Evolutionary conservation across 1,284 basidiomycete genomes (phyloP).

Genomic region (Coniferiporia sulphurascens): DNA sequence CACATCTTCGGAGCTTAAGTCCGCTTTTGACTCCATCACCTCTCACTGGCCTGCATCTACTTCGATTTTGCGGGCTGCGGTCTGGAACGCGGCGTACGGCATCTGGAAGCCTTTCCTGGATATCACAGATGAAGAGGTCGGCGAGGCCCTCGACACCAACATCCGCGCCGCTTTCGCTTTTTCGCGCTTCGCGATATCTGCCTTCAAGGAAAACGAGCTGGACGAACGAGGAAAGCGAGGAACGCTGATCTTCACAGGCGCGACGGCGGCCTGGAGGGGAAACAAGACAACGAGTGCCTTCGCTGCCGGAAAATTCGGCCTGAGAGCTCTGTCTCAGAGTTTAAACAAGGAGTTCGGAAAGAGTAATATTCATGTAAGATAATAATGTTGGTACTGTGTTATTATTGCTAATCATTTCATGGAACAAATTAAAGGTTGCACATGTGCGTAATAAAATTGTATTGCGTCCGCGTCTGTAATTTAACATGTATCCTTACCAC

Average conservation of each 20-base stretch:
- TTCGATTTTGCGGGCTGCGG: conserved; percentile 22
- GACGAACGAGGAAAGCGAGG: conserved; percentile 25
- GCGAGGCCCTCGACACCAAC: conserved; percentile 22
- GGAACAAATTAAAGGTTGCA: conserved; percentile 1
- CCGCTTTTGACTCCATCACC: conserved; percentile 24
- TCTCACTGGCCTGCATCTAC: conserved; percentile 24
- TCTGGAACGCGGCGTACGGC: conserved; percentile 26
- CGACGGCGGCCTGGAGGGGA: conserved; percentile 28
- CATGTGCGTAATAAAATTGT: conserved; percentile 6
- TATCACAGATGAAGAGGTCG: conserved; percentile 23
- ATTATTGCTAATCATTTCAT: not conserved
- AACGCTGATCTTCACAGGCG: conserved; percentile 30
- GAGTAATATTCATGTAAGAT: conserved; percentile 29
- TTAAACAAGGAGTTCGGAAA: conserved; percentile 31
- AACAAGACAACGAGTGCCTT: conserved; percentile 27
- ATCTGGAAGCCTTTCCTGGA: conserved; percentile 28
- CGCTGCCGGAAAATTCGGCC: conserved; percentile 30
- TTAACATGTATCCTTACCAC: not conserved
- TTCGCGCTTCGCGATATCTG: conserved; percentile 25
- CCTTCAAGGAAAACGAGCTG: conserved; percentile 23
- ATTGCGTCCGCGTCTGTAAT: not conserved
- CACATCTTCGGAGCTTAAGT: conserved; percentile 20
- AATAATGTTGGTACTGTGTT: not conserved
- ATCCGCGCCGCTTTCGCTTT: conserved; percentile 29
- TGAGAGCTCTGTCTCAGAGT: conserved; percentile 27